Evolutionary conservation across 1,284 basidiomycete genomes (phyloP).

Genomic region (Fomitopsis betulina): DNA sequence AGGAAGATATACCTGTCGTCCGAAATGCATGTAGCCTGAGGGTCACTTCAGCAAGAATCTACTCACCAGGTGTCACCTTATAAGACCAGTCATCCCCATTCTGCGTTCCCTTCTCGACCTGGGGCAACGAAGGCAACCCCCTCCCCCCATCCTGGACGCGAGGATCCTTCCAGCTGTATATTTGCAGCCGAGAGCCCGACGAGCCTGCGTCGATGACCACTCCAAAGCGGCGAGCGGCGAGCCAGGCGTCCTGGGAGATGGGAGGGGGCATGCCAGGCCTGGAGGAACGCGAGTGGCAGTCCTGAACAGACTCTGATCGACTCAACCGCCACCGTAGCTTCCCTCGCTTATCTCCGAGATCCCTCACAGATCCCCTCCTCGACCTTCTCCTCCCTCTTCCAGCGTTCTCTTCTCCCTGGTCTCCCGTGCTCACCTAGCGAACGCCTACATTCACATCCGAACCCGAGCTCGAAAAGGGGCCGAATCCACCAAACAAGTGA

Average conservation of each 20-base stretch:
- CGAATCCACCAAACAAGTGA: slow-evolving; percentile 12
- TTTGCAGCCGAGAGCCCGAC: slow-evolving; percentile 92
- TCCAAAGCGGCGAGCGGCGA: slow-evolving; percentile 81
- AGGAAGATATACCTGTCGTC: slow-evolving; percentile 80
- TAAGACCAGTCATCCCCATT: slow-evolving; percentile 81
- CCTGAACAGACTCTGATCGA: slow-evolving; percentile 10
- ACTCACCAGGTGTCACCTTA: slow-evolving; percentile 90
- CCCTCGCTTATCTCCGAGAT: slow-evolving; percentile 10
- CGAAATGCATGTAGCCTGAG: slow-evolving; percentile 2
- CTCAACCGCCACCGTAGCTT: not conserved
- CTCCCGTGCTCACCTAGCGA: not conserved
- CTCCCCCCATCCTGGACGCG: slow-evolving; percentile 41
- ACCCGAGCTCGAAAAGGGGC: not conserved
- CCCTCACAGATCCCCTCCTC: not conserved
- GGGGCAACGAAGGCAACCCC: slow-evolving; percentile 57
- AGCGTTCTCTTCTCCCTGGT: not conserved
- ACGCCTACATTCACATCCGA: too few relatives aligned
- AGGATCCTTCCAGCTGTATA: slow-evolving; percentile 95
- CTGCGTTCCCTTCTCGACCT: slow-evolving; percentile 89
- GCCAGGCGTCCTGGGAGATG: slow-evolving; percentile 64
- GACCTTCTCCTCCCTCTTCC: not conserved
- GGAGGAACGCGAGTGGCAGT: slow-evolving; percentile 10
- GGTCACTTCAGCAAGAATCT: not conserved
- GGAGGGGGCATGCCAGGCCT: slow-evolving; percentile 61
- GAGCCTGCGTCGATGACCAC: slow-evolving; percentile 98